A percentile compares a stretch with the other conserved stretches of the same genome.
Evolutionary conservation across 2,329 filamentous ascomycete genomes (phyloP).

Genomic region (Pyricularia sp.): DNA sequence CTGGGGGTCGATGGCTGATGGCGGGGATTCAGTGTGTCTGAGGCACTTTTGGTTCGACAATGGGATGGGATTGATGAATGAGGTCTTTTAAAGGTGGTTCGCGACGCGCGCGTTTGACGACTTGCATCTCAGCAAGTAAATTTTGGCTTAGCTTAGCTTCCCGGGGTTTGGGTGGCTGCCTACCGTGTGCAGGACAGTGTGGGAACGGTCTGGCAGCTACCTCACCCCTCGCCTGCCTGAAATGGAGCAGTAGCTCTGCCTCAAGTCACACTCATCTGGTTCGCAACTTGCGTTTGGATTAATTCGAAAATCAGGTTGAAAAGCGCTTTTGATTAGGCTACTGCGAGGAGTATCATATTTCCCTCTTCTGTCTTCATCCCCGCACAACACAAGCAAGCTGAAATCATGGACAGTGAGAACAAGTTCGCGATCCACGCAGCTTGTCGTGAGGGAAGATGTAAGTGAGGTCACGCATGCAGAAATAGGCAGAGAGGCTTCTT

Average conservation of each 20-base stretch:
- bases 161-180: neutral
- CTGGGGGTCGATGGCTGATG: neutral
- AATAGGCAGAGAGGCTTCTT: neutral
- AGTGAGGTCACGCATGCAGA: constrained; percentile 12
- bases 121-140: neutral
- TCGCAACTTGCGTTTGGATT: neutral
- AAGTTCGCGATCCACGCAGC: constrained; percentile 82
- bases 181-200: neutral
- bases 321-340: neutral
- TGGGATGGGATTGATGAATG: neutral
- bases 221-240: constrained; percentile 2
- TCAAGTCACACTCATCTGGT: neutral
- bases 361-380: neutral
- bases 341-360: neutral
- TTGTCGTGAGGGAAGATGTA: constrained; percentile 72
- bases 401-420: constrained; percentile 24
- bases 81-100: neutral
- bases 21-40: neutral
- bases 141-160: neutral
- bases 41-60: neutral
- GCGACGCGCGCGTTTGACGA: neutral
- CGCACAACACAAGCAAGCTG: neutral
- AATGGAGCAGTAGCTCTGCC: neutral
- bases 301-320: neutral
- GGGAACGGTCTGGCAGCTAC: neutral